These are phyloP conservation scores for Cercospora sp. DNA, from an alignment of 2,329 filamentous ascomycete species.

Conservation along the genomic window DNA sequence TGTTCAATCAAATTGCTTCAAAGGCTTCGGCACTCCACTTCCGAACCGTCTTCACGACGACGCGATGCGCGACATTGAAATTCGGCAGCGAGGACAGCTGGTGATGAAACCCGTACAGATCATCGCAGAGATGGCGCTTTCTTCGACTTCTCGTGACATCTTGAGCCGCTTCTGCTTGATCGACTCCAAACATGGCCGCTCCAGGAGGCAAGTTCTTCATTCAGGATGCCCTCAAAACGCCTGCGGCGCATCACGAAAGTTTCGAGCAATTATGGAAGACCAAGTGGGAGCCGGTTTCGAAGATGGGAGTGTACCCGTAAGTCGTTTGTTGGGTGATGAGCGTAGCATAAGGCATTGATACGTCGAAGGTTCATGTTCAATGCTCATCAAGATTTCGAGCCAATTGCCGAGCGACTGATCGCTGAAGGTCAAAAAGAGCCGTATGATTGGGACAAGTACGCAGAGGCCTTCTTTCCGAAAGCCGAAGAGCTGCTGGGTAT, in stretches of 20 bases:
- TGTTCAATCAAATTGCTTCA: background rate
- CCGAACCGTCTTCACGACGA: constrained; percentile 7
- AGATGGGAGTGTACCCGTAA: constrained; percentile 54
- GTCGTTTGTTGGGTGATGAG: background rate
- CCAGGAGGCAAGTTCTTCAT: constrained; percentile 45
- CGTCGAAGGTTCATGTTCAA: constrained; percentile 65
- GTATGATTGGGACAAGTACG: constrained; percentile 63
- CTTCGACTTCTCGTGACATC: too few relatives aligned
- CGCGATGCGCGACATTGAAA: background rate
- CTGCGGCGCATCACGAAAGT: constrained; percentile 49
- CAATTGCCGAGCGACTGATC: constrained; percentile 65
- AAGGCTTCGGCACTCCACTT: constrained; percentile 1
- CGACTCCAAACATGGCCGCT: constrained; percentile 20
- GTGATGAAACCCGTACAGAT: too few relatives aligned
- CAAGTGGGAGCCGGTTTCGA: constrained; percentile 66
- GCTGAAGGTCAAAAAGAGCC: constrained; percentile 64
- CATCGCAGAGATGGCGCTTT: background rate
- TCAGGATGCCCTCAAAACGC: constrained; percentile 46
- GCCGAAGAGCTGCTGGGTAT: constrained; percentile 57
- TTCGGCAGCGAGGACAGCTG: background rate
- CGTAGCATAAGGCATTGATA: background rate
- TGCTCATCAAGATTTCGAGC: constrained; percentile 65
- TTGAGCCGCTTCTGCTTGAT: background rate
- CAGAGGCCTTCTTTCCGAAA: constrained; percentile 59
- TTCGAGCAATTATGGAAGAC: constrained; percentile 64